Conservation (phyloP, 2,329 filamentous ascomycete genomes). For the Berkeleyomyces basicola region DNA sequence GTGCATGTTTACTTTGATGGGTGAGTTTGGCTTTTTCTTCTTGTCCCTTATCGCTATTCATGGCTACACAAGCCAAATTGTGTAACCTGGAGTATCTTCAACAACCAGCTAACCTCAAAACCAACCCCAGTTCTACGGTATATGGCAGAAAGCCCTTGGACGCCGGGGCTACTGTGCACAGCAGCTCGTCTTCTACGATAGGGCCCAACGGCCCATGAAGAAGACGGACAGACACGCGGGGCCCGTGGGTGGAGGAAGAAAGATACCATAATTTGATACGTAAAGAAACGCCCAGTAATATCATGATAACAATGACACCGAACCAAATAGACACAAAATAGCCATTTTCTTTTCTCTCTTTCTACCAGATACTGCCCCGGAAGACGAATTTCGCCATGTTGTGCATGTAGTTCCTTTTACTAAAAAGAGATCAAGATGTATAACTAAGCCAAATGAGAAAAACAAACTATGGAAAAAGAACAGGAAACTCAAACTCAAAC, state of each 20-base stretch:
- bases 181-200: slow-evolving; percentile 6
- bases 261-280: not conserved
- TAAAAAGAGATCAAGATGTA: too few relatives aligned
- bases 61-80: not conserved
- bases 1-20: slow-evolving; percentile 26
- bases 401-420: too few relatives aligned
- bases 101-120: not conserved
- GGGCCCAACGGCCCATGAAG: not conserved
- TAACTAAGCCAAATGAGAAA: not conserved
- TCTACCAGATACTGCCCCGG: not conserved
- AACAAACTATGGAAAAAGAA: not conserved
- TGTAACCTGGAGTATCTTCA: not conserved
- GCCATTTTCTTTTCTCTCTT: not conserved
- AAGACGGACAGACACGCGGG: not conserved
- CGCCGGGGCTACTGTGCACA: not conserved
- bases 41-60: not conserved
- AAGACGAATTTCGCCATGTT: too few relatives aligned
- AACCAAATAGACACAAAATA: not conserved
- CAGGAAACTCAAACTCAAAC: not conserved
- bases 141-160: slow-evolving; percentile 8
- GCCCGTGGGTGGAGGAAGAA: not conserved
- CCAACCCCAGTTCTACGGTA: not conserved
- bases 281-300: not conserved
- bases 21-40: slow-evolving; percentile 17
- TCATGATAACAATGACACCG: slow-evolving; percentile 7